A percentile compares a stretch with the other conserved stretches of the same genome.
Evolutionary conservation across 768 basidiomycete genomes (phyloP).

Genomic region (Panaeolus cyanescens): DNA sequence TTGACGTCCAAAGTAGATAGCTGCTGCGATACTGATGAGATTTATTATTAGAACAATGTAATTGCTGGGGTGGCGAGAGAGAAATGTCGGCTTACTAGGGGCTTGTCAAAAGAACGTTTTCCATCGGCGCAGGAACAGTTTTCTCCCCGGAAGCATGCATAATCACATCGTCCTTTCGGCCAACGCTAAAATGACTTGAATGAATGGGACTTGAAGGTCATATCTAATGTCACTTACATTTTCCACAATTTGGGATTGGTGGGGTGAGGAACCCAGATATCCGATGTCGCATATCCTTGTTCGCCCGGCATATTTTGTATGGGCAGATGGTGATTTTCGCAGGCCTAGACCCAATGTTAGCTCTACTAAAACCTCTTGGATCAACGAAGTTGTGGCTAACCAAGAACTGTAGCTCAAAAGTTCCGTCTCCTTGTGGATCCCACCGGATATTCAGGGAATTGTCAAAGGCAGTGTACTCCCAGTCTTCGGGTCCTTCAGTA

Average conservation of each 20-base stretch:
- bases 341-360: conserved; percentile 21
- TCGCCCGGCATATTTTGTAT: conserved; percentile 38
- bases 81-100: conserved; percentile 21
- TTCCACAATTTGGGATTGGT: conserved; percentile 43
- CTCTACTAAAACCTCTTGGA: background rate
- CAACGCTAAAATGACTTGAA: conserved; percentile 28
- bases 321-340: conserved; percentile 30
- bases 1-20: conserved; percentile 45
- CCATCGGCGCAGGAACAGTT: conserved; percentile 36
- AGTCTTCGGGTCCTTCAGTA: conserved; percentile 21
- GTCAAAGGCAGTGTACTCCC: conserved; percentile 32
- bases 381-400: conserved; percentile 19
- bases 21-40: conserved; percentile 23
- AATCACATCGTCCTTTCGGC: conserved; percentile 41
- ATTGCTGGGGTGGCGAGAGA: background rate
- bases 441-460: conserved; percentile 30
- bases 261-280: conserved; percentile 46
- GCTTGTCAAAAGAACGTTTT: conserved; percentile 24
- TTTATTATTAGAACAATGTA: background rate
- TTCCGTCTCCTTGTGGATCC: conserved; percentile 36
- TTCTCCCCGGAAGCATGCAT: conserved; percentile 38
- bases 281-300: conserved; percentile 44
- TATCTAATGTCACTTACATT: conserved; percentile 29
- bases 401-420: conserved; percentile 39
- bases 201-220: background rate